Evolutionary conservation across 1,139 yeast species (phyloP).

Genomic region (Pichia sp.): DNA sequence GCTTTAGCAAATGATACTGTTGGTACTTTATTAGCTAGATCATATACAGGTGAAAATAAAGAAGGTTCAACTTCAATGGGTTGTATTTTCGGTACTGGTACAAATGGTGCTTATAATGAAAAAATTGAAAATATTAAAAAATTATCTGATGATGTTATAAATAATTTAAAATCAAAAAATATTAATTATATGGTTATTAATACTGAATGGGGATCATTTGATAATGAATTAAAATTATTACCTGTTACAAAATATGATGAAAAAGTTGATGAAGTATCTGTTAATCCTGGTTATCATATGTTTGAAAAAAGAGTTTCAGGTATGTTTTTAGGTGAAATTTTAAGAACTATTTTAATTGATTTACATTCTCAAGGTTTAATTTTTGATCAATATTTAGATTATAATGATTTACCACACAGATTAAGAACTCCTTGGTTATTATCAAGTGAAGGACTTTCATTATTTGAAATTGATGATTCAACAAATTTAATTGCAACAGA

Average conservation of each 20-base stretch:
- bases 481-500: conserved; percentile 62
- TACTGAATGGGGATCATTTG: conserved; percentile 98
- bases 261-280: conserved; percentile 60
- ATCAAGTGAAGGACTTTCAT: conserved; percentile 77
- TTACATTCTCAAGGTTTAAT: conserved; percentile 52
- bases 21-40: conserved; percentile 83
- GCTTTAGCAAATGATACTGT: conserved; percentile 95
- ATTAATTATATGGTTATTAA: conserved; percentile 78
- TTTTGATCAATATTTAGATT: conserved; percentile 46
- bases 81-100: conserved; percentile 92
- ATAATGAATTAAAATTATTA: conserved; percentile 62
- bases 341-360: conserved; percentile 67
- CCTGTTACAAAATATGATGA: conserved; percentile 75
- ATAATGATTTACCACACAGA: conserved; percentile 59
- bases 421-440: conserved; percentile 69
- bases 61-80: conserved; percentile 71
- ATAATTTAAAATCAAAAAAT: conserved; percentile 38
- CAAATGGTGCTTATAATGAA: conserved; percentile 91
- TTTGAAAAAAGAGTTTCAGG: conserved; percentile 93
- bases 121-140: conserved; percentile 64
- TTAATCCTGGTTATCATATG: conserved; percentile 80
- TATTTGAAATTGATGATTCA: conserved; percentile 76
- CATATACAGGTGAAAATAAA: conserved; percentile 68
- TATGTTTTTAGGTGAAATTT: conserved; percentile 87
- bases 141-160: conserved; percentile 40